Base-by-base conservation (phyloP, 1,139 yeast species). In the Nakaseomyces delphensis region DNA sequence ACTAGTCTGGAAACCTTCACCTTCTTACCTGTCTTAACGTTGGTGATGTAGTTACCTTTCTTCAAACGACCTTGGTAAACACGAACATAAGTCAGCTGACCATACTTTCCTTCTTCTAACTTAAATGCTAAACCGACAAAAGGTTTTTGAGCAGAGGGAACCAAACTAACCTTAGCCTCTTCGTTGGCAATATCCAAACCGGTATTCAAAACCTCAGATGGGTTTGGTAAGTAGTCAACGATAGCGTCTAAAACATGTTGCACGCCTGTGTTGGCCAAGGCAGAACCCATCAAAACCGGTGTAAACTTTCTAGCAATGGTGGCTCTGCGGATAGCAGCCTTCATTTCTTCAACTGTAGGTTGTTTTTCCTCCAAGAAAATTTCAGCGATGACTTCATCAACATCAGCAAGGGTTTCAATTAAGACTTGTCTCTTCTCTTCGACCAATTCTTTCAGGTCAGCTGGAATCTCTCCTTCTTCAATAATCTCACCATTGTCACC, bases 261-360 rank as follows among this genome's bases (percentile, higher is more conserved):
- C 49, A 91, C 74, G 65, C 96, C 96, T 54, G 82, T 83, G 67
- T 91, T 91, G 43, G 97, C 98, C 52, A 91, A 73, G 21, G 98
- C 98, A 42, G 97, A 86, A 28, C 98, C 98, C 97, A 91, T 91
- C 54, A 91, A 71, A 13, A 91, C 97, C n/a, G 98, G 98, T 18
- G 97, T 86, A 70, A 91, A 91, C 63, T 77, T 84, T 69, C 97
- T 79, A 31, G 89, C 95, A 66, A 91, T 89, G n/a, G 98, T 91
- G 42, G 97, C 77, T 59, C 96, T 79, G 66, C 98, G 82, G 53
- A 91, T 91, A 32, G 96, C 97, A 43, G 64, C 77, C 60, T 83
- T 79, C 51, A 91, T 82, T 66, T 91, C 95, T 45, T 79, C 82
- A 31, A 74, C 72, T 18, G 85, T 73, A 45, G 98, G 98, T 54